These are phyloP conservation scores for Phialophora expanda DNA, from an alignment of 2,329 filamentous ascomycete species.

Conservation along the genomic window DNA sequence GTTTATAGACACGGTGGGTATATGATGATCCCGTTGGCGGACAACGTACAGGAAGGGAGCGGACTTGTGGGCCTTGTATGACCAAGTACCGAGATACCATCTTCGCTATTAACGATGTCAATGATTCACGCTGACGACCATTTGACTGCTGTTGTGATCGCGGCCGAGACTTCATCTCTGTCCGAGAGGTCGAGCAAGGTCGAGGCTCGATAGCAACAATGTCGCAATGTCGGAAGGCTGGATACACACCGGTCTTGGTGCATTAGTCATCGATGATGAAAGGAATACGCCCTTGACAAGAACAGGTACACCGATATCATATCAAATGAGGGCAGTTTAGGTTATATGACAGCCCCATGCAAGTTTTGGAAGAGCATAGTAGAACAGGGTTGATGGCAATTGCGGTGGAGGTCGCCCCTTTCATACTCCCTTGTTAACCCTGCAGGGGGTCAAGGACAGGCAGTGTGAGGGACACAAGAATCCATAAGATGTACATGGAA, in stretches of 20 bases:
- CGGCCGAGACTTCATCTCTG: background rate
- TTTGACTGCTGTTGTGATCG: background rate
- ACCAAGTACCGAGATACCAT: conserved; percentile 23
- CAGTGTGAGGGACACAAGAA: background rate
- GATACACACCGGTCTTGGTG: background rate
- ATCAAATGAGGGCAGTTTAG: background rate
- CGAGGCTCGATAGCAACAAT: background rate
- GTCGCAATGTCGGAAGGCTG: background rate
- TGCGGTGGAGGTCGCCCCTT: background rate
- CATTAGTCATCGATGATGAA: background rate
- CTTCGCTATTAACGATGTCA: conserved; percentile 18
- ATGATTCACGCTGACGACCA: conserved; percentile 14
- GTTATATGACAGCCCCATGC: background rate
- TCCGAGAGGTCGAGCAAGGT: background rate
- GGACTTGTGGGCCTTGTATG: conserved; percentile 3
- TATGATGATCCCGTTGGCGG: conserved; percentile 13
- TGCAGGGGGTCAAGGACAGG: background rate
- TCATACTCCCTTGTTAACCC: background rate
- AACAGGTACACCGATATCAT: background rate
- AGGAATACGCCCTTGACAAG: background rate
- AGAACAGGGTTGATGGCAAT: background rate
- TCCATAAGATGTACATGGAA: background rate
- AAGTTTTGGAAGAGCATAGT: background rate
- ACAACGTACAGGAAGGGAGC: conserved; percentile 14
- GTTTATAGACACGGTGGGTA: conserved; percentile 12